These are phyloP conservation scores for Remersonia thermophila DNA, from an alignment of 2,329 filamentous ascomycete species.

Conservation along the genomic window DNA sequence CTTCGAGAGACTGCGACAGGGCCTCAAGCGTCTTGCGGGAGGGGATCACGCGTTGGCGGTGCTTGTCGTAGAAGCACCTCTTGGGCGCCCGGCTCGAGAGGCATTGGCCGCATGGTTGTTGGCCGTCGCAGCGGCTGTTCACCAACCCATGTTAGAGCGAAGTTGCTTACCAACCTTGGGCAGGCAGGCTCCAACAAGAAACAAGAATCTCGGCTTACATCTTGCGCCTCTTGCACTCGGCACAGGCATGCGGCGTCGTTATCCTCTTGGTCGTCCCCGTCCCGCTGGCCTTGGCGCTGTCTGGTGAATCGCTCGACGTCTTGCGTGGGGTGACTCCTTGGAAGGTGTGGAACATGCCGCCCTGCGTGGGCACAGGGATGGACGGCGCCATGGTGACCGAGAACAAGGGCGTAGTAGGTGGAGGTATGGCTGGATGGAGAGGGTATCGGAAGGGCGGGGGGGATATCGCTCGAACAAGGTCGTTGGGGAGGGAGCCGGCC, in stretches of 20 bases:
- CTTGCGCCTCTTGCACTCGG: slow-evolving; percentile 68
- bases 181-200: too few relatives aligned
- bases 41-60: slow-evolving; percentile 62
- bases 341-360: slow-evolving; percentile 42
- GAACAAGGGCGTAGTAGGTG: slow-evolving; percentile 1
- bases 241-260: slow-evolving; percentile 53
- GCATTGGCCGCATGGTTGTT: slow-evolving; percentile 72
- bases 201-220: slow-evolving; percentile 45
- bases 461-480: too few relatives aligned
- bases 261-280: slow-evolving; percentile 34
- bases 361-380: slow-evolving; percentile 35
- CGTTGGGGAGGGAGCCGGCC: slow-evolving; percentile 5
- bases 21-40: slow-evolving; percentile 63
- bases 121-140: slow-evolving; percentile 61
- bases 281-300: slow-evolving; percentile 28
- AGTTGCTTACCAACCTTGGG: too few relatives aligned
- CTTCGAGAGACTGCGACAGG: slow-evolving; percentile 51
- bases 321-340: slow-evolving; percentile 42
- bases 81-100: slow-evolving; percentile 71
- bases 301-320: slow-evolving; percentile 30
- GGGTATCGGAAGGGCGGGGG: too few relatives aligned
- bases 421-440: slow-evolving; percentile 19
- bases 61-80: slow-evolving; percentile 69
- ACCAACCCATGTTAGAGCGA: slow-evolving; percentile 18
- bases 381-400: slow-evolving; percentile 30